phyloP scores from a whole-genome alignment of 2,329 filamentous ascomycete genomes.

The Colletotrichum falcatum region DNA sequence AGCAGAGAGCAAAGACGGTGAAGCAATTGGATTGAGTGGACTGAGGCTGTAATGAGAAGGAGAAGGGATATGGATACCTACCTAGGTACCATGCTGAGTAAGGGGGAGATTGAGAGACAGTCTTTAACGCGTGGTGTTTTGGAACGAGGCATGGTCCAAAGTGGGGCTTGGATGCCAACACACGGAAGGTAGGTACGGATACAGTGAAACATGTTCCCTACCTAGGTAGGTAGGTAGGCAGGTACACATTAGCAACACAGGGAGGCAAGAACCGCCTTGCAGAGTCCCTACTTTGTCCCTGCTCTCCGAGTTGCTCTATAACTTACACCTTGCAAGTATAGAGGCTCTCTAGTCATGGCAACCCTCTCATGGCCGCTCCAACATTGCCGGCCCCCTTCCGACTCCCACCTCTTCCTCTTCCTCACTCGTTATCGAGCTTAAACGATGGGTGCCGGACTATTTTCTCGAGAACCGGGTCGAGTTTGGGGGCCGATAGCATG shows the following conservation, averaged over 20 bases:
- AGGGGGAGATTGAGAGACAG: not conserved
- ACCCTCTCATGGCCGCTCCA: not conserved
- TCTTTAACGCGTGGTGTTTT: slow-evolving; percentile 26
- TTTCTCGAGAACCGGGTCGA: not conserved
- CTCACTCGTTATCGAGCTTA: not conserved
- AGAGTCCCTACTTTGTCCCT: too few relatives aligned
- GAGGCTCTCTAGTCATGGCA: not conserved
- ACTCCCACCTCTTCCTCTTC: not conserved
- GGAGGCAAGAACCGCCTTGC: too few relatives aligned
- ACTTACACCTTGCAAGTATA: too few relatives aligned
- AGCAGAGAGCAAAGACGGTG: not conserved
- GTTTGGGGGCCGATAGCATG: not conserved
- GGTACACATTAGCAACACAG: not conserved
- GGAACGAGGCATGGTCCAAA: not conserved
- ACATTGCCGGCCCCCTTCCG: not conserved
- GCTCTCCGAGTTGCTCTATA: not conserved
- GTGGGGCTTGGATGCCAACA: slow-evolving; percentile 8
- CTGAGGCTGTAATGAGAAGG: not conserved
- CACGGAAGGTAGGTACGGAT: too few relatives aligned
- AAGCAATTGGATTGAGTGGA: not conserved
- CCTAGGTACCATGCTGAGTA: too few relatives aligned
- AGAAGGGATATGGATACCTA: too few relatives aligned
- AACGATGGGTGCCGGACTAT: not conserved
- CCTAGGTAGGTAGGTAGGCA: too few relatives aligned
- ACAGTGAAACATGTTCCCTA: not conserved